phyloP scores from a whole-genome alignment of 2,329 filamentous ascomycete genomes.

The Colletotrichum caudatum region DNA sequence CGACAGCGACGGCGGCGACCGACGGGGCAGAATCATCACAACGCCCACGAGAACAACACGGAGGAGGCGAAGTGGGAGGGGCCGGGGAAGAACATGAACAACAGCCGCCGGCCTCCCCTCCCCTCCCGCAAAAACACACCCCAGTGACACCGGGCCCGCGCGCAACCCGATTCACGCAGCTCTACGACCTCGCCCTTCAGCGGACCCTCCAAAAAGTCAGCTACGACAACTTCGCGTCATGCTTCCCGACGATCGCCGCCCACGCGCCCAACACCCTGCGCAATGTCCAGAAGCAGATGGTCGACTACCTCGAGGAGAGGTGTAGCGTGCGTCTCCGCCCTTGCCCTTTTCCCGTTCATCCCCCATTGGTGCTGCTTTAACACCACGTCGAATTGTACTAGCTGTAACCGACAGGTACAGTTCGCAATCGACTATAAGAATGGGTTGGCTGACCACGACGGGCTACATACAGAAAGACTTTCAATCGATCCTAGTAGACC shows the following conservation, averaged over 20 bases:
- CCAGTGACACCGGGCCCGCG: conserved; percentile 66
- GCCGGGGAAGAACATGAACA: background rate
- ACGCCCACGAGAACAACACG: background rate
- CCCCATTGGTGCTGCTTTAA: background rate
- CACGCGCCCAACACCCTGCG: conserved; percentile 63
- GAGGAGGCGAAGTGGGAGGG: background rate
- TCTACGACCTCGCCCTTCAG: conserved; percentile 64
- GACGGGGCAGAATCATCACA: background rate
- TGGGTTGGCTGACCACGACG: conserved; percentile 11
- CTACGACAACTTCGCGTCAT: conserved; percentile 69
- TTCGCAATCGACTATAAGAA: background rate
- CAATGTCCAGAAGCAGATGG: conserved; percentile 70
- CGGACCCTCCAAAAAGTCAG: conserved; percentile 65
- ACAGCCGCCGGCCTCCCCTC: conserved; percentile 50
- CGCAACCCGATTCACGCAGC: conserved; percentile 64
- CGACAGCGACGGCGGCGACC: conserved; percentile 12
- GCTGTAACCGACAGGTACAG: background rate
- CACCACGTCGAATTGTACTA: background rate
- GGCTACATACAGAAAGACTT: conserved; percentile 63
- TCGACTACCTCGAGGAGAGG: conserved; percentile 64
- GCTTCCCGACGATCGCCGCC: conserved; percentile 70
- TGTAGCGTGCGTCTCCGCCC: conserved; percentile 57
- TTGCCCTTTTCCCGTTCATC: background rate
- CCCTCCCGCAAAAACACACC: conserved; percentile 57
- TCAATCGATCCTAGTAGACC: conserved; percentile 62